Evolutionary conservation across 805 yeast genomes (phyloP).

Genomic region (Teunomyces cretensis): DNA sequence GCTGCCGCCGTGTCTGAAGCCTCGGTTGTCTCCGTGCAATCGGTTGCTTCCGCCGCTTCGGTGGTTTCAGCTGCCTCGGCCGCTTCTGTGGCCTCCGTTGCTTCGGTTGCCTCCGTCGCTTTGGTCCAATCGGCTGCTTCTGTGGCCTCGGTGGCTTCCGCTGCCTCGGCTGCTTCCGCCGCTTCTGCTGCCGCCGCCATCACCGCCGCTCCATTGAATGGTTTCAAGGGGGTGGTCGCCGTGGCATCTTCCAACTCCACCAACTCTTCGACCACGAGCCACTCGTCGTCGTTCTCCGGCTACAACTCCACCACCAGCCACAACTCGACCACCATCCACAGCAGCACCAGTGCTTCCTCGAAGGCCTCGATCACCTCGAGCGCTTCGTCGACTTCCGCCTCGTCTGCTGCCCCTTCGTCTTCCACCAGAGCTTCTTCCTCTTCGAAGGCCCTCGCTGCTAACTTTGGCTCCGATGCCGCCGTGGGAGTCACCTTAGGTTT

Average conservation of each 20-base stretch:
- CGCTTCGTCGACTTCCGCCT: slow-evolving; percentile 11
- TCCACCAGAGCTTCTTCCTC: slow-evolving; percentile 30
- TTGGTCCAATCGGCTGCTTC: slow-evolving; percentile 28
- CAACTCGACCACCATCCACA: slow-evolving; percentile 6
- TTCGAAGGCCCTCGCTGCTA: slow-evolving; percentile 28
- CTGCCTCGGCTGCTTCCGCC: slow-evolving; percentile 12
- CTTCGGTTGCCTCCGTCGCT: slow-evolving; percentile 12
- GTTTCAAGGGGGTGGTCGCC: slow-evolving; percentile 36
- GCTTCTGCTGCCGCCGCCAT: slow-evolving; percentile 14
- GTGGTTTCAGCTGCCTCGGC: slow-evolving; percentile 29
- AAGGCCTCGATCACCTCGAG: slow-evolving; percentile 8
- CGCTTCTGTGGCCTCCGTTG: slow-evolving; percentile 8
- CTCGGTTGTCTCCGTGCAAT: slow-evolving; percentile 14
- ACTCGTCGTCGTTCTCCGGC: slow-evolving; percentile 14
- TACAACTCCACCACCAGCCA: slow-evolving; percentile 9
- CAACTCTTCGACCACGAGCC: slow-evolving; percentile 21
- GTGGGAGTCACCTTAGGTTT: slow-evolving; percentile 17
- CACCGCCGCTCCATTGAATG: slow-evolving; percentile 17
- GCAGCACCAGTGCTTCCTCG: slow-evolving; percentile 5
- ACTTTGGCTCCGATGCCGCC: slow-evolving; percentile 27
- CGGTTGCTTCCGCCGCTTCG: slow-evolving; percentile 21
- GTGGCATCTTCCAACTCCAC: slow-evolving; percentile 39
- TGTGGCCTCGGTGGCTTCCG: slow-evolving; percentile 18
- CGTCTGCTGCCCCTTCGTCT: slow-evolving; percentile 17
- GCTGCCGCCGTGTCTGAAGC: slow-evolving; percentile 13